Evolutionary conservation across 805 yeast species (phyloP), one percentile per base, ranked within the genome.

Genomic region (Saccharomyces paradoxus): DNA sequence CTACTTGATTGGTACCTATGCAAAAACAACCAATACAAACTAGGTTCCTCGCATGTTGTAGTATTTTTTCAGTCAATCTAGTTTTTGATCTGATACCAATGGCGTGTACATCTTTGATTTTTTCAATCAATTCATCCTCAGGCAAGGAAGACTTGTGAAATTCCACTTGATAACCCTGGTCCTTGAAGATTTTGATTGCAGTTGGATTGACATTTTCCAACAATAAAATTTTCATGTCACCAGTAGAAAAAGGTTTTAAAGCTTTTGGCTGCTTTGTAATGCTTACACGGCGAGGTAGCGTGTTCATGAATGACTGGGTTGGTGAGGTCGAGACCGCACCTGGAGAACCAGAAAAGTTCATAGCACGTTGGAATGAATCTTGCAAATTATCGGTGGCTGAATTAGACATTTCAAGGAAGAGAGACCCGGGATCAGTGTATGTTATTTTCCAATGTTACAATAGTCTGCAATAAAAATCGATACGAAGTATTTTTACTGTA

Each of bases 31-130:
- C 98, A 73, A 91, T 77, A 31, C 82, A 90, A 30, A 87, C 87
- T 73, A 91, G 79, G 76, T 90, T 87, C 70, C 83, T 84, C 56
- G 98, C 97, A 64, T 87, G 87, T 58, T 81, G 77, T 64, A 91
- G 78, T 32, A 91, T 82, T 53, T 81, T 82, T 62, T 81, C 85
- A 48, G 89, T 88, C 67, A 91, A 78, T 72, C 83, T 87, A 53
- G 97, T 92, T 78, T 91, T 91, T 56, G 97, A 91, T 77, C 98
- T 87, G 70, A 91, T 90, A 73, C 98, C 98, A 68, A 91, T 83
- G 58, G 96, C 97, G 69, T 91, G 97, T 52, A 88, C 96, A 63
- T 86, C 87, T 67, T 79, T 79, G 74, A 91, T 90, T 74, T 89
- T 90, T 75, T 89, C 95, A 67, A 91, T 88, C 71, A 91, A 82